Conservation (phyloP, 192 early-diverging fungal species). For the Mortierella hygrophila region DNA sequence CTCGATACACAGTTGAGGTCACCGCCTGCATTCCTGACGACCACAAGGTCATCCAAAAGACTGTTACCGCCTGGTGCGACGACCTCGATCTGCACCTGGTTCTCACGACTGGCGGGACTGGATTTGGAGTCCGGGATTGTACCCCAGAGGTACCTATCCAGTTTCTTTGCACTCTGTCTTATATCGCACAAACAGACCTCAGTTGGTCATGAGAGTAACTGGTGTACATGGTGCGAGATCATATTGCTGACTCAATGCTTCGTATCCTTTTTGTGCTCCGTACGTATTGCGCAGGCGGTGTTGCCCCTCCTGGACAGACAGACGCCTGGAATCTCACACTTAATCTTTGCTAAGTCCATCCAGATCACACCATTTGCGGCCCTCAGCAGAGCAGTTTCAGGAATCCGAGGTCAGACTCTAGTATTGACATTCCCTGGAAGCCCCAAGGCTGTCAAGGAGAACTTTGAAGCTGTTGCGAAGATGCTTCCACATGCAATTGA, state of each 20-base stretch:
- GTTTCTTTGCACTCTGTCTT: neutral
- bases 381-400: slow-evolving; percentile 82
- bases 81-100: slow-evolving; percentile 72
- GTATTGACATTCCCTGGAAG: slow-evolving; percentile 93
- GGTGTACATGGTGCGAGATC: neutral
- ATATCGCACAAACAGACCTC: neutral
- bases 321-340: slow-evolving; percentile 81
- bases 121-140: slow-evolving; percentile 86
- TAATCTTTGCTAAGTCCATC: slow-evolving; percentile 84
- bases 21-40: slow-evolving; percentile 67
- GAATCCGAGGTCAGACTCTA: slow-evolving; percentile 70
- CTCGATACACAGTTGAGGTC: slow-evolving; percentile 56
- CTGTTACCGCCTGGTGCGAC: slow-evolving; percentile 65
- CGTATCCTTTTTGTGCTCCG: neutral
- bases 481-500: slow-evolving; percentile 90
- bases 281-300: slow-evolving; percentile 67
- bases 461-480: slow-evolving; percentile 76
- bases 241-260: neutral
- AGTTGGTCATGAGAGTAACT: neutral
- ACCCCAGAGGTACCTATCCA: slow-evolving; percentile 81
- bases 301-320: slow-evolving; percentile 75
- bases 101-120: slow-evolving; percentile 93
- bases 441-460: slow-evolving; percentile 87
- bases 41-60: slow-evolving; percentile 61
- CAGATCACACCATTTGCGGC: slow-evolving; percentile 91